Evolutionary conservation across 345 rosid species (phyloP), one percentile per base, ranked within the genome.

Genomic region (Cardamine resedifolia): DNA sequence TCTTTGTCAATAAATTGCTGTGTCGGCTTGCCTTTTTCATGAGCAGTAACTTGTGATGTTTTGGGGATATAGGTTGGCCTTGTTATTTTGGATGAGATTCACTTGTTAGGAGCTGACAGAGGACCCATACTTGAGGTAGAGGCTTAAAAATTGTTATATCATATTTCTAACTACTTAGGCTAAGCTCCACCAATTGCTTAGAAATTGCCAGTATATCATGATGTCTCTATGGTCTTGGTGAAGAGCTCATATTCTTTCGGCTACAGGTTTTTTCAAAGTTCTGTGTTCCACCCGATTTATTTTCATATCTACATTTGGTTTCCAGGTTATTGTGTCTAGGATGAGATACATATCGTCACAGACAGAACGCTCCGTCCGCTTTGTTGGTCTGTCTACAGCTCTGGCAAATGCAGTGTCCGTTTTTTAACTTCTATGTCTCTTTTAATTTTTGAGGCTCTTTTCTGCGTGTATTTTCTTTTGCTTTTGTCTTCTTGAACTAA

Each of bases 331-430:
- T 82, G 98, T 94, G 70, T 94, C 98, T 51, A 91, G 98, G 76
- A 94, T 94, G 98, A 86, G 98, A 79, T 94, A 94, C 69, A 91
- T 94, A 80, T 91, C 98, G 58, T 94, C 98, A n/a, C 97, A 91
- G 84, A 94, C 98, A 63, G 97, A 94, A 62, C 96, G 95, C 44
- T 70, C 88, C 0, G 88, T 94, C 43, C 94, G 98, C 61, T 94
- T 94, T 70, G 84, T 94, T 50, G 98, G 98, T 59, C 96, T 94
- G 68, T 94, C 98, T 31, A 94, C 98, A 48, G 98, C 98, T 76
- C 81, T 94, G 77, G 98, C 98, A 63, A 94, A 94, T 83, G 97
- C 98, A 61, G 84, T 97, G 98, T 91, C 34, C 75, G 86, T 69
- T 51, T 27, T 64, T 47, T 47, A 38, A 16, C 66, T 44, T 59